Evolutionary conservation across 2,329 filamentous ascomycete species (phyloP), one percentile per base, ranked within the genome.

Genomic region (Elsinoe batatas): DNA sequence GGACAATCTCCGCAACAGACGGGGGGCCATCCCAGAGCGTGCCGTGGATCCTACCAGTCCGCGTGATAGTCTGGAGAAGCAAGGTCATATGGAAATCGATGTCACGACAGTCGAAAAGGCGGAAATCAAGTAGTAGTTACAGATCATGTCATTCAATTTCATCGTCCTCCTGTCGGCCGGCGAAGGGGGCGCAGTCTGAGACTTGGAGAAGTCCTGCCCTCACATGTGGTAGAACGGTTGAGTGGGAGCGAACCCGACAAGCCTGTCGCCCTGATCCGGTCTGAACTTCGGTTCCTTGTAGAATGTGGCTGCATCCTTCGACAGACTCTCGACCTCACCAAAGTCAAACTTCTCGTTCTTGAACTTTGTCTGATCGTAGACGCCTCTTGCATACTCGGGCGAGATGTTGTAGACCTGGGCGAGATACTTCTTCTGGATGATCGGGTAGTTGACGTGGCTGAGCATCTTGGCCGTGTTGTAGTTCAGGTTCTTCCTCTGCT

Each of bases 361-460:
- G 53, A 79, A 64, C 30, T 59, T 62, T 0, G 63, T 64, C 10
- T 70, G 60, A 30, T 76, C 68, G 58, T 74, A 79, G 10, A 79
- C 72, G 3, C 70, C 74, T 50, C 68, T 64, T 0, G 76, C 69
- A 54, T 77, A 78, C 51, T 74, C 73, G 0, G 70, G 69, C 5
- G 69, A 68, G 49, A 79, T 77, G 58, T 74, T 73, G 64, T 76
- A 75, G 49, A 74, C 68, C 64, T 80, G 78, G 0, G 76, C 75
- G 1, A 80, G 68, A 61, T 79, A 80, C 58, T 76, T 76, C 58
- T 73, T 72, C 56, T 59, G 54, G 36, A 65, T 65, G 60, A 65
- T 60, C 1, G 63, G 58, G 56, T 58, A 64, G 58, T 65, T 65
- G 61, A 66, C 63, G 20, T 62, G 54, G 13, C 50, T 54, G 46